Conservation (phyloP, 495 filamentous ascomycete species). For the Cercophora scortea region DNA sequence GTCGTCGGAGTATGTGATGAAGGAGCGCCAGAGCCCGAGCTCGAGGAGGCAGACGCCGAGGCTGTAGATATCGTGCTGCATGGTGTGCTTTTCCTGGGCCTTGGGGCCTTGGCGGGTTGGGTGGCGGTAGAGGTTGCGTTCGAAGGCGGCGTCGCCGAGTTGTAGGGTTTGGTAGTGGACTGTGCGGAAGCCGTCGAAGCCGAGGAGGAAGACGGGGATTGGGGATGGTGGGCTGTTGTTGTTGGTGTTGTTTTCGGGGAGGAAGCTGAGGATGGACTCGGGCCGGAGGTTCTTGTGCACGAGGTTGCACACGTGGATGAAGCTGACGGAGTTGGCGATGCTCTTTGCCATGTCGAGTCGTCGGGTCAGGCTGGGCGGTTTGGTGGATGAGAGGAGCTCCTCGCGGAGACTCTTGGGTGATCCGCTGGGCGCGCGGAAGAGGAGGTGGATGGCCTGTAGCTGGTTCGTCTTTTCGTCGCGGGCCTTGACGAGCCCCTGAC, state of each 20-base stretch:
- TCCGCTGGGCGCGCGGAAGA: slow-evolving; percentile 10
- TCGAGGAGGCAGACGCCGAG: slow-evolving; percentile 42
- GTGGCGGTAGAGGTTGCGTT: slow-evolving; percentile 50
- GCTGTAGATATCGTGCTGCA: slow-evolving; percentile 59
- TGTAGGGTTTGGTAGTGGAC: slow-evolving; percentile 28
- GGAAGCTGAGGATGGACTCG: slow-evolving; percentile 42
- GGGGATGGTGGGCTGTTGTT: not conserved
- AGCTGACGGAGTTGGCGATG: slow-evolving; percentile 38
- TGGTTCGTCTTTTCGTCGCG: not conserved
- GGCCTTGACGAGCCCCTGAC: slow-evolving; percentile 24
- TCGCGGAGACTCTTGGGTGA: slow-evolving; percentile 2
- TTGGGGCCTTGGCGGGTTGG: slow-evolving; percentile 41
- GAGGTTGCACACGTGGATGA: slow-evolving; percentile 42
- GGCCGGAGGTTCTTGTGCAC: slow-evolving; percentile 55
- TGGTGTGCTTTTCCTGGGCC: slow-evolving; percentile 35
- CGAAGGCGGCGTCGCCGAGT: slow-evolving; percentile 34
- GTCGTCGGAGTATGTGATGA: slow-evolving; percentile 29
- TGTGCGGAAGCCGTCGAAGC: slow-evolving; percentile 42
- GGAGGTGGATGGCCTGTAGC: slow-evolving; percentile 5
- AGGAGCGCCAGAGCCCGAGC: slow-evolving; percentile 50
- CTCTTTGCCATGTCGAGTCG: slow-evolving; percentile 32
- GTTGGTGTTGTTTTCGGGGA: not conserved
- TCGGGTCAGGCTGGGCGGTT: slow-evolving; percentile 1
- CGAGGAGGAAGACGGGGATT: slow-evolving; percentile 32
- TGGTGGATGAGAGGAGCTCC: not conserved